Base-by-base conservation (phyloP, 1,284 basidiomycete genomes). In the Moniliella sp. region DNA sequence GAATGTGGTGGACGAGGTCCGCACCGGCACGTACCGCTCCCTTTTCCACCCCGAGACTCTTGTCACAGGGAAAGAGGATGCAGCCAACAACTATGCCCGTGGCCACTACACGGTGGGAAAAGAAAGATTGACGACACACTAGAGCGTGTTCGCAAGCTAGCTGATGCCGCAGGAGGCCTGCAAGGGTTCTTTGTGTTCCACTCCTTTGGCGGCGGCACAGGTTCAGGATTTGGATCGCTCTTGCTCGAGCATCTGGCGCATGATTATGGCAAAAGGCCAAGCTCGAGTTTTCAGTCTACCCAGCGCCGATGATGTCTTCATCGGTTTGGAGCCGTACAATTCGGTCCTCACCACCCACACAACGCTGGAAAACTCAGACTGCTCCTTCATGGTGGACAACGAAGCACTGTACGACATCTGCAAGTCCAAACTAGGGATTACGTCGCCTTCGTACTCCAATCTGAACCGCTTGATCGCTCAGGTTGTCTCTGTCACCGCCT, bases 141-240 rank as follows among this genome's bases (percentile, higher is more conserved):
- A 73, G 91, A 97, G 66, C 83, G 78, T 63, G 69, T 94, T 46
- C 80, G 91, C 61, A 77, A 82, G 52, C 75, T 97, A 45, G 82
- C 88, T 37, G 91, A 97, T 66, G 91, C 88, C 67, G 93, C 86
- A 69, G 76, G 76, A 28, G 91, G 91, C 61, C 76, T 97, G 28
- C 91, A 99, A 66, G 88, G 91, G 50, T 97, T 97, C 74, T 97
- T 99, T 63, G 83, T 97, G 59, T 97, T 97, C 75, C 91, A 97
- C 69, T 97, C 91, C 28, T 93, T 94, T 60, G 91, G 91, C 61
- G 91, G 91, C 64, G 91, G 91, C 65, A 97, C 88, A 51, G 91
- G 91, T 58, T 97, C 91, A 43, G 91, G 91, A 53, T 94, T 99
- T 63, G 91, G 91, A 61, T 86, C 88, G 34, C 76, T 97, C 50